A percentile compares a stretch with the other conserved stretches of the same genome.
phyloP scores from a whole-genome alignment of 805 yeast species.

The Hanseniaspora pseudoguilliermondii region DNA sequence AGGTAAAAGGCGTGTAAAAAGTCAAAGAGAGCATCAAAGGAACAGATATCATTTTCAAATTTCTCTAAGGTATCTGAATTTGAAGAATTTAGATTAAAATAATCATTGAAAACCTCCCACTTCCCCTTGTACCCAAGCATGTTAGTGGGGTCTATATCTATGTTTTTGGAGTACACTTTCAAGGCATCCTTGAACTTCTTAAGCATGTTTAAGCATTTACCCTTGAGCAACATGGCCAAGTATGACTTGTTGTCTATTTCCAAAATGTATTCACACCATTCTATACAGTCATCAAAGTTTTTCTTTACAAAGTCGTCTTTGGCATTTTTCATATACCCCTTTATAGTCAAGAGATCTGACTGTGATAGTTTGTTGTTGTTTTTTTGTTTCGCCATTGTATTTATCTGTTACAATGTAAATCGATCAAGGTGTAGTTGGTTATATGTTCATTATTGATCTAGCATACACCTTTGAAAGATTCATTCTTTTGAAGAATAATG shows the following conservation, averaged over 20 bases:
- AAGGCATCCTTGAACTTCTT: conserved; percentile 31
- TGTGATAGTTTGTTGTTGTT: not conserved
- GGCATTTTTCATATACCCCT: conserved; percentile 36
- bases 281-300: conserved; percentile 52
- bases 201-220: conserved; percentile 48
- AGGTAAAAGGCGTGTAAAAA: conserved; percentile 31
- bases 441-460: no score
- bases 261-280: conserved; percentile 42
- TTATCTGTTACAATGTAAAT: no score
- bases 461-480: no score
- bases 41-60: conserved; percentile 30
- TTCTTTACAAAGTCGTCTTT: conserved; percentile 39
- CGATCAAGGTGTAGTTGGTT: no score
- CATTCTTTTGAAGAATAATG: no score
- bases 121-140: conserved; percentile 75
- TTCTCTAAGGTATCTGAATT: conserved; percentile 11
- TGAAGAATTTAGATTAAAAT: conserved; percentile 10
- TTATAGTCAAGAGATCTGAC: conserved; percentile 22
- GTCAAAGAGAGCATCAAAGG: conserved; percentile 36
- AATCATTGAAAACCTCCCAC: conserved; percentile 29
- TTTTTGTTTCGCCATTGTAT: not conserved
- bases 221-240: conserved; percentile 57
- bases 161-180: conserved; percentile 37
- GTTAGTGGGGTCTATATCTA: conserved; percentile 37
- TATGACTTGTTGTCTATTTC: conserved; percentile 44